Evolutionary conservation across 2,329 filamentous ascomycete genomes (phyloP).

Genomic region (Ceratocystis lukuohia): DNA sequence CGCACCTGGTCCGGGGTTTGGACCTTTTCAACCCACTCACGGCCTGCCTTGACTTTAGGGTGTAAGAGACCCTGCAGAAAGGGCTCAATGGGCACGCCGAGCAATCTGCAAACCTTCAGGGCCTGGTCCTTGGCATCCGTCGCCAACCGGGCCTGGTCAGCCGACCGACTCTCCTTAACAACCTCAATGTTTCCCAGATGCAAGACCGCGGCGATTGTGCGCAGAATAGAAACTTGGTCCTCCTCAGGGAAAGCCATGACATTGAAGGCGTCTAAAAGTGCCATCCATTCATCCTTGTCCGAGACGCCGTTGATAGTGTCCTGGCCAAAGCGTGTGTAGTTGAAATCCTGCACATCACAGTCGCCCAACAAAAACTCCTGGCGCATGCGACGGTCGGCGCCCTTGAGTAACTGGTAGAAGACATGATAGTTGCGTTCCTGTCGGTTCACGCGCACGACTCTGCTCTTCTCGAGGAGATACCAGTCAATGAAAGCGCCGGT

Average conservation of each 20-base stretch:
- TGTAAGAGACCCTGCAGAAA: slow-evolving; percentile 84
- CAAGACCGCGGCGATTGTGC: slow-evolving; percentile 78
- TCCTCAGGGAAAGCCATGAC: slow-evolving; percentile 85
- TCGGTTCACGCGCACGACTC: slow-evolving; percentile 75
- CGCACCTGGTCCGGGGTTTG: slow-evolving; percentile 95
- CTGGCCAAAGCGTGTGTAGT: slow-evolving; percentile 83
- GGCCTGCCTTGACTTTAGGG: slow-evolving; percentile 84
- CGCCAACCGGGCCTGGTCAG: slow-evolving; percentile 75
- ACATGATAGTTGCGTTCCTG: slow-evolving; percentile 94
- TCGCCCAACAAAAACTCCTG: slow-evolving; percentile 63
- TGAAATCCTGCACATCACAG: slow-evolving; percentile 70
- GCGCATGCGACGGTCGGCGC: slow-evolving; percentile 60
- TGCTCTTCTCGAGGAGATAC: slow-evolving; percentile 97
- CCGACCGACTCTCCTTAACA: slow-evolving; percentile 76
- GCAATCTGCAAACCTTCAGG: slow-evolving; percentile 64
- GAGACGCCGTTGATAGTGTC: slow-evolving; percentile 84
- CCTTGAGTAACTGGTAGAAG: slow-evolving; percentile 88
- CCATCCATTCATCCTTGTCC: slow-evolving; percentile 80
- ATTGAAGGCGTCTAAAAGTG: slow-evolving; percentile 78
- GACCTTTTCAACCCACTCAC: slow-evolving; percentile 97
- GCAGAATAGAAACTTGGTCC: slow-evolving; percentile 71
- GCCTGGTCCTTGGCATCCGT: slow-evolving; percentile 63
- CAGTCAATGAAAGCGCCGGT: slow-evolving; percentile 95
- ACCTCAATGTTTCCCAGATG: slow-evolving; percentile 88
- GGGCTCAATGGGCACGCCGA: slow-evolving; percentile 71